Base-by-base conservation (phyloP, 169 alveolate species). In the Miamiensis avidus region DNA sequence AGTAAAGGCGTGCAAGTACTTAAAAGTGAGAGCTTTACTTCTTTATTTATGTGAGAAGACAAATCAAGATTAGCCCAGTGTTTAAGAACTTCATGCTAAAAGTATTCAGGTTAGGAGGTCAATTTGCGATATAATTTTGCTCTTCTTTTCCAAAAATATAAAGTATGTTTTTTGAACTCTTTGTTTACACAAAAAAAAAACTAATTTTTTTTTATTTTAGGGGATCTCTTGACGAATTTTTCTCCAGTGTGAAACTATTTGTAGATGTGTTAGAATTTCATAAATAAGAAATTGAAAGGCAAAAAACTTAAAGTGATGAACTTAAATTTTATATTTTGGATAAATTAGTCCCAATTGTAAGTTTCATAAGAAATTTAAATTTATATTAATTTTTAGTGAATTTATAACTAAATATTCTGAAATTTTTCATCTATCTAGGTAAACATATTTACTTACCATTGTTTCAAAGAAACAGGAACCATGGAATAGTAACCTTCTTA, bases 261-360 rank as follows among this genome's bases (percentile, higher is more conserved):
- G 33, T 31, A 29, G 76, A 79, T 20, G 29, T 49, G 26, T 33
- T 79, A 29, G 84, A 49, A 27, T 49, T 49, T 29, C 64, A 79
- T 49, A 79, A 33, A 0, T 29, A 34, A 72, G 65, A 49, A 64
- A 4, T 79, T 27, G 77, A 79, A 49, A 79, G 76, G n/a, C 29
- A 33, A 29, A 34, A 79, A 65, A 49, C 31, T 1, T 29, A 25
- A 11, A 29, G 64, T 4, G 74, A 79, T 1, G 34, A 33, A n/a
- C 30, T 49, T 6, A 79, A 79, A 64, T 49, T 29, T 11, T 79
- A 49, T 29, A 29, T 79, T n/a, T 34, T 79, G 1, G 84, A 79
- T 64, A 49, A 65, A 28, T 29, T 79, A 49, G 26, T 79, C 0
- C 84, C 84, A 1, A 28, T 79, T 26, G 65, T 79, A 0, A 79